A percentile compares a stretch with the other conserved stretches of the same genome.
phyloP scores from a whole-genome alignment of 2,329 filamentous ascomycete species.

The Beauveria sp. region DNA sequence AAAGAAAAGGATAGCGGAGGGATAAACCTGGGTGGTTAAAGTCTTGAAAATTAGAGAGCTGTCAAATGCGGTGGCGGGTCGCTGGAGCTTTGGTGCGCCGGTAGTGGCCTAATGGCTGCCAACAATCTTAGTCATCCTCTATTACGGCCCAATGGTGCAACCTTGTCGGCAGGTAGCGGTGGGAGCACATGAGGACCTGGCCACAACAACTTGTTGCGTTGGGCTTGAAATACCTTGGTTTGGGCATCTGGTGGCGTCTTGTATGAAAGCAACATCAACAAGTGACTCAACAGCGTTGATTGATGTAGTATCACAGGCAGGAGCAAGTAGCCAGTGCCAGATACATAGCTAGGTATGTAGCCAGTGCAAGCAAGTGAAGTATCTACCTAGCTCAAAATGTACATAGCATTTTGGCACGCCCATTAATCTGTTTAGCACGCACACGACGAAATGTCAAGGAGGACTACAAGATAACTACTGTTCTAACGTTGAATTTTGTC shows the following conservation, averaged over 20 bases:
- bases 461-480: no score
- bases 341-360: not conserved
- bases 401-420: no score
- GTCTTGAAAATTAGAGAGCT: conserved; percentile 5
- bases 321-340: not conserved
- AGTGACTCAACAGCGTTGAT: not conserved
- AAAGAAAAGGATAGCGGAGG: not conserved
- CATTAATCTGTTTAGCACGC: no score
- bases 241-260: conserved; percentile 6
- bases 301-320: not conserved
- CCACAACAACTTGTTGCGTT: not conserved
- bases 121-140: not conserved
- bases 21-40: conserved; percentile 10
- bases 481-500: no score
- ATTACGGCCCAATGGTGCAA: conserved; percentile 4
- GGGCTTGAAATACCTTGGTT: not conserved
- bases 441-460: no score
- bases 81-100: not conserved
- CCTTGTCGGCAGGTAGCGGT: not conserved
- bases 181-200: not conserved
- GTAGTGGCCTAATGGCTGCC: not conserved
- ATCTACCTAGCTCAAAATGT: no score
- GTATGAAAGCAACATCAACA: not conserved
- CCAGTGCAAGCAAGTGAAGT: no score
- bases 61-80: conserved; percentile 8